A percentile compares a stretch with the other conserved stretches of the same genome.
phyloP scores from a whole-genome alignment of 306 rosid species.

The Astragalus glycyphyllos region DNA sequence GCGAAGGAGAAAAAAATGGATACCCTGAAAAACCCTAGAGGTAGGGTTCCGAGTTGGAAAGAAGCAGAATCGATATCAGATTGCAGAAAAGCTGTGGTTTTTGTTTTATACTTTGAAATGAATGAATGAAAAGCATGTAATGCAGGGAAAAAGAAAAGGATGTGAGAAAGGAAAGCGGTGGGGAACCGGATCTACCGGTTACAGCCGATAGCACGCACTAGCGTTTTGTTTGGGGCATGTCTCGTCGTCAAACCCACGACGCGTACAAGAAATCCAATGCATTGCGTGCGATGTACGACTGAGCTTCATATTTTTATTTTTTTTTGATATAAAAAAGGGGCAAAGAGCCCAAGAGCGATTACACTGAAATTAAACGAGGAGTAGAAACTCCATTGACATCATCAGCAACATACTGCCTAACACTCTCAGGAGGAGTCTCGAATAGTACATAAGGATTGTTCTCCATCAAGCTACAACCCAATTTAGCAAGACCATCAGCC shows the following conservation, averaged over 20 bases:
- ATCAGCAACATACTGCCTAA: too few relatives aligned
- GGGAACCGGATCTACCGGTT: slow-evolving; percentile 52
- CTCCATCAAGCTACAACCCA: too few relatives aligned
- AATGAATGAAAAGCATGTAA: slow-evolving; percentile 23
- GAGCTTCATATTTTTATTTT: too few relatives aligned
- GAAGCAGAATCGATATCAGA: slow-evolving; percentile 46
- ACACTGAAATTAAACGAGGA: too few relatives aligned
- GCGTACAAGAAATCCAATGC: slow-evolving; percentile 33
- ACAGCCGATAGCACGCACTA: slow-evolving; percentile 43
- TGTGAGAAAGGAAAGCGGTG: background rate
- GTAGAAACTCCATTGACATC: too few relatives aligned
- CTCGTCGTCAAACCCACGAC: slow-evolving; percentile 10
- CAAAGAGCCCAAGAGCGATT: too few relatives aligned
- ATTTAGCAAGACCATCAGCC: too few relatives aligned
- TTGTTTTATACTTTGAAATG: too few relatives aligned
- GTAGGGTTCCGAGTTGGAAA: slow-evolving; percentile 41
- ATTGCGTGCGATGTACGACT: too few relatives aligned
- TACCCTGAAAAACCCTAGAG: slow-evolving; percentile 49
- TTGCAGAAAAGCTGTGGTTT: slow-evolving; percentile 8
- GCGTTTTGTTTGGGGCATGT: slow-evolving; percentile 29
- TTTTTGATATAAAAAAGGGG: too few relatives aligned
- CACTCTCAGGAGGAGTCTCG: too few relatives aligned
- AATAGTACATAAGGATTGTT: too few relatives aligned
- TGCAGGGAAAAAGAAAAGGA: background rate
- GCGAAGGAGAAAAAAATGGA: slow-evolving; percentile 20